phyloP scores from a whole-genome alignment of 331 rosid genomes.

The Malus hybrid region DNA sequence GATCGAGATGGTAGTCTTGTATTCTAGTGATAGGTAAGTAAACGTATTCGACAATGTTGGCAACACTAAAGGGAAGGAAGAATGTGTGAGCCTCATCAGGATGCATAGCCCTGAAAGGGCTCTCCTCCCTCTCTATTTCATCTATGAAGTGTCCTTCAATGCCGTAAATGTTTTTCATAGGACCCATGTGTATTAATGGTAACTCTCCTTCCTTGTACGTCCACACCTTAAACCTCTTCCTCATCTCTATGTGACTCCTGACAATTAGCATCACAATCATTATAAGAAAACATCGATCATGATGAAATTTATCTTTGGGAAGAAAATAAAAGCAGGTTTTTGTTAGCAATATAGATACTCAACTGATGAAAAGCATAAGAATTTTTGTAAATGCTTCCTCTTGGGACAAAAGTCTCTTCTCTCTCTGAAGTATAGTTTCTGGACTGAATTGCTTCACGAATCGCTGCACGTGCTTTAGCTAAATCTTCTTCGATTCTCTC shows the following conservation, averaged over 20 bases:
- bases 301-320: not conserved
- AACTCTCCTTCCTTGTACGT: slow-evolving; percentile 31
- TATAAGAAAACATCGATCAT: not conserved
- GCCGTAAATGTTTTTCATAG: slow-evolving; percentile 28
- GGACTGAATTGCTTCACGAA: slow-evolving; percentile 33
- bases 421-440: slow-evolving; percentile 22
- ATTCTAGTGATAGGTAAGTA: slow-evolving; percentile 9
- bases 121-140: slow-evolving; percentile 24
- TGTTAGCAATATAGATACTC: not conserved
- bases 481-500: slow-evolving; percentile 43
- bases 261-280: not conserved
- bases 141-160: slow-evolving; percentile 39
- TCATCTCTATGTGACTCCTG: slow-evolving; percentile 39
- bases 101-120: slow-evolving; percentile 20
- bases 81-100: slow-evolving; percentile 37
- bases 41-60: slow-evolving; percentile 17
- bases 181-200: slow-evolving; percentile 28
- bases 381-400: slow-evolving; percentile 53
- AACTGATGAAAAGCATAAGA: slow-evolving; percentile 60
- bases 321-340: not conserved
- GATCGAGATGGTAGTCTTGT: slow-evolving; percentile 13
- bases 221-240: slow-evolving; percentile 34
- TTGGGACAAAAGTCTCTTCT: slow-evolving; percentile 36
- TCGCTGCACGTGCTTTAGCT: slow-evolving; percentile 46
- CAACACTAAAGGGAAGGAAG: slow-evolving; percentile 27